Evolutionary conservation across 371 early-diverging fungal genomes (phyloP).

Genomic region (Basidiobolus meristosporus): DNA sequence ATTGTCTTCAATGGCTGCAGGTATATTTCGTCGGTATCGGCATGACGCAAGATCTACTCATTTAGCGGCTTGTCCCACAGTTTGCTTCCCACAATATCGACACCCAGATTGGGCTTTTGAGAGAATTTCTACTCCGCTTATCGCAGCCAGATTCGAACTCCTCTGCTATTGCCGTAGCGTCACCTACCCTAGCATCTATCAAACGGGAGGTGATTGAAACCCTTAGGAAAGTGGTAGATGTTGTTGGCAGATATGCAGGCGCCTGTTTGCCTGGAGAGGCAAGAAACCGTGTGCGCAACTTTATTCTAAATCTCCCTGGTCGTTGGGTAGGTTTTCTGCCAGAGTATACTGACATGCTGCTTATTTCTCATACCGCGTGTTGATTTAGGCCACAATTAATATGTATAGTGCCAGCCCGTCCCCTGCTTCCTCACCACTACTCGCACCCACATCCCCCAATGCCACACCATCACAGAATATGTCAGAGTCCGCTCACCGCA

Average conservation of each 20-base stretch:
- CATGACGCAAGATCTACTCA: too few species aligned
- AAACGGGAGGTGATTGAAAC: conserved; percentile 74
- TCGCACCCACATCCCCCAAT: conserved; percentile 4
- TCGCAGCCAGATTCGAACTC: too few species aligned
- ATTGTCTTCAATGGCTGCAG: conserved; percentile 66
- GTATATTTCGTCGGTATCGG: too few species aligned
- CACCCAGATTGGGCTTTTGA: too few species aligned
- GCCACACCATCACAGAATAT: conserved; percentile 17
- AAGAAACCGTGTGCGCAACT: conserved; percentile 55
- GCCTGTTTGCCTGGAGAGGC: conserved; percentile 73
- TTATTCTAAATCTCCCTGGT: conserved; percentile 71
- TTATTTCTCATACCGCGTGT: too few species aligned
- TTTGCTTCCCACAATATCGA: too few species aligned
- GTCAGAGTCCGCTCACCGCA: conserved; percentile 32
- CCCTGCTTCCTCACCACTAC: conserved; percentile 3
- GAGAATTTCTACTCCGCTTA: too few species aligned
- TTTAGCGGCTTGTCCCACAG: too few species aligned
- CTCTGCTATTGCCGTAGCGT: too few species aligned
- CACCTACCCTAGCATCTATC: conserved; percentile 31
- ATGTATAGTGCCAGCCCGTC: conserved; percentile 7
- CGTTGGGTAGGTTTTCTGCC: conserved; percentile 62
- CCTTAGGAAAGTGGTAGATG: conserved; percentile 68
- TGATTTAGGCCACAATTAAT: conserved; percentile 13
- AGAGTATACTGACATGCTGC: too few species aligned
- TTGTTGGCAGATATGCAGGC: conserved; percentile 74